Evolutionary conservation across 257 asterid genomes (phyloP).

Genomic region (Lycium ferocissimum): DNA sequence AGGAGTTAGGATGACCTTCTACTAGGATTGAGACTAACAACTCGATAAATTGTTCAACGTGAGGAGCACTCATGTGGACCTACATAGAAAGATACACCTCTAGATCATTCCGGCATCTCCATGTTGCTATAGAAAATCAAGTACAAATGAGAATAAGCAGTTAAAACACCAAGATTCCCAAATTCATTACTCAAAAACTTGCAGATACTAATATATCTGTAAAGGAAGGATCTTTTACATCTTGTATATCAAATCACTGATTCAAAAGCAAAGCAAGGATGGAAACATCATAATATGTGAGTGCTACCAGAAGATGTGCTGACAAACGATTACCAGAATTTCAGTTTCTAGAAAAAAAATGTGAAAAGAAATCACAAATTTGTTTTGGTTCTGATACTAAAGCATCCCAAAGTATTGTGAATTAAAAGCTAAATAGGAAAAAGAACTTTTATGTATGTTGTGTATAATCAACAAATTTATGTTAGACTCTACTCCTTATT

Average conservation of each 20-base stretch:
- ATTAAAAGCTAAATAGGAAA: not conserved
- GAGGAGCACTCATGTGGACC: constrained; percentile 93
- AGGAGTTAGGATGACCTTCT: constrained; percentile 75
- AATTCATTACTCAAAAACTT: not conserved
- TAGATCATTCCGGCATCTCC: constrained; percentile 21
- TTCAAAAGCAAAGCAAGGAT: not conserved
- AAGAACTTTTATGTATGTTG: not conserved
- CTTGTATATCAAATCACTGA: constrained; percentile 1
- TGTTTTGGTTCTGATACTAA: constrained; percentile 22
- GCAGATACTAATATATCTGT: not conserved
- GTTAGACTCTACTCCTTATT: not conserved
- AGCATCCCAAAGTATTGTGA: constrained; percentile 13
- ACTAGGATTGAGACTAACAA: constrained; percentile 79
- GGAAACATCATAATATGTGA: not conserved
- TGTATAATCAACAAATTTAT: not conserved
- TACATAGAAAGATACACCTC: constrained; percentile 46
- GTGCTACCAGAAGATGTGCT: not conserved
- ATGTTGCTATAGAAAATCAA: constrained; percentile 7
- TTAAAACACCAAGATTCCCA: constrained; percentile 1
- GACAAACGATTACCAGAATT: not conserved
- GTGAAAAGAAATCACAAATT: constrained; percentile 2
- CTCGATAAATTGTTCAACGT: constrained; percentile 79
- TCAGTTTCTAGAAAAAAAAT: not conserved
- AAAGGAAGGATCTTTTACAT: constrained; percentile 1
- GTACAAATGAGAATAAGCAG: constrained; percentile 6